A percentile compares a stretch with the other conserved stretches of the same genome.
These are phyloP conservation scores for Echeveria elegans DNA, from an alignment of 164 flowering plant genomes.

Conservation along the genomic window DNA sequence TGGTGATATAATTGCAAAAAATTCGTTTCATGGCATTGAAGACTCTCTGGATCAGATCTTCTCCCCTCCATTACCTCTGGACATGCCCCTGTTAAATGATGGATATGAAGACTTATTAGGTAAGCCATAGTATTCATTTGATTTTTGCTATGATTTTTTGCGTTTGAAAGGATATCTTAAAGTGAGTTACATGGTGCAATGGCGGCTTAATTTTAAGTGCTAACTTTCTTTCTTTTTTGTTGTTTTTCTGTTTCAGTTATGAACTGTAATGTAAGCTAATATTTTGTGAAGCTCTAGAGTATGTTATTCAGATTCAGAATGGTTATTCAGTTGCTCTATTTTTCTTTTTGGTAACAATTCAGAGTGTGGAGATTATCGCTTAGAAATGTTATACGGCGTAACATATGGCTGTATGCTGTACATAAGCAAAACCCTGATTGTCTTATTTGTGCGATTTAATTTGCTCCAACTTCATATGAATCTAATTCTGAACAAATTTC, in stretches of 20 bases:
- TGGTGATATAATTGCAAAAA: conserved; percentile 32
- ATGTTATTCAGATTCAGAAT: too few relatives aligned
- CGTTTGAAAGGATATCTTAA: background rate
- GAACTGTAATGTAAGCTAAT: background rate
- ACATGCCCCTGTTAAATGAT: conserved; percentile 59
- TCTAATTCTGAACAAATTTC: background rate
- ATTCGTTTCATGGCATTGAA: conserved; percentile 42
- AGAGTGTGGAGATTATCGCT: too few relatives aligned
- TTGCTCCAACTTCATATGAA: too few relatives aligned
- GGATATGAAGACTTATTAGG: conserved; percentile 91
- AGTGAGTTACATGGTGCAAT: background rate
- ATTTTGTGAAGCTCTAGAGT: too few relatives aligned
- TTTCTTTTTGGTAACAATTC: too few relatives aligned
- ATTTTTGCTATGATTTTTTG: background rate
- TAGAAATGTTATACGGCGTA: too few relatives aligned
- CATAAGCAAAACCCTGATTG: too few relatives aligned
- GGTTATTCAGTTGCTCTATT: too few relatives aligned
- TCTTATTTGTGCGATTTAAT: too few relatives aligned
- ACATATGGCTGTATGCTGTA: too few relatives aligned
- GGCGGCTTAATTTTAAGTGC: background rate
- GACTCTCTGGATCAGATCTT: conserved; percentile 66
- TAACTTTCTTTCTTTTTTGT: background rate
- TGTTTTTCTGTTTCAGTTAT: background rate
- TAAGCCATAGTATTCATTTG: conserved; percentile 27
- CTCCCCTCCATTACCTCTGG: conserved; percentile 91